Conservation (phyloP, 352 stramenopile genomes). For the Globisporangium polare region DNA sequence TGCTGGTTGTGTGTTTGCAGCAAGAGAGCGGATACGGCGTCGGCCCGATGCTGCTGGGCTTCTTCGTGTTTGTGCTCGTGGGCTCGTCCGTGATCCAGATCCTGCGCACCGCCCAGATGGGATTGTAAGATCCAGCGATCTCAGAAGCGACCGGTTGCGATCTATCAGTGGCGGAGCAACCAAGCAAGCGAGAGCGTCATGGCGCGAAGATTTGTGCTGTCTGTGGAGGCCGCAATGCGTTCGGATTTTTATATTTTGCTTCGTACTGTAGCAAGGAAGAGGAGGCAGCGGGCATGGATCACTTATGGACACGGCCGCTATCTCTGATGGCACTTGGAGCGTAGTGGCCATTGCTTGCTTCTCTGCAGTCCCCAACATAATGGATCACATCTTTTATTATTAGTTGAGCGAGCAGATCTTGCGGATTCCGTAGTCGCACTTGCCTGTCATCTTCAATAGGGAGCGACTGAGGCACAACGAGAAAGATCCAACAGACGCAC, state of each 20-base stretch:
- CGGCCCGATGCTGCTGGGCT: slow-evolving; percentile 74
- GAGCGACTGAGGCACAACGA: too few species aligned
- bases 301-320: not conserved
- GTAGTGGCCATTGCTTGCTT: not conserved
- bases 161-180: not conserved
- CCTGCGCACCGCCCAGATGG: slow-evolving; percentile 69
- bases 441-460: too few species aligned
- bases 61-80: slow-evolving; percentile 87
- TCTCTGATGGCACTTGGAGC: not conserved
- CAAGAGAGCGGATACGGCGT: slow-evolving; percentile 71
- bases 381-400: not conserved
- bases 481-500: too few species aligned
- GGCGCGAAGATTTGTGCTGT: not conserved
- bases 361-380: not conserved
- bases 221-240: not conserved
- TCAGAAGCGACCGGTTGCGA: not conserved
- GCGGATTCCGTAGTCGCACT: too few species aligned
- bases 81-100: slow-evolving; percentile 87
- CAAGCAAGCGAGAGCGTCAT: not conserved
- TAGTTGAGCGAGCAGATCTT: too few species aligned
- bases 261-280: not conserved
- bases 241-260: slow-evolving; percentile 2
- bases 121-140: slow-evolving; percentile 38
- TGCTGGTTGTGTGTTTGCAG: slow-evolving; percentile 19
- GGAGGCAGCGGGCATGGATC: not conserved